A percentile compares a stretch with the other conserved stretches of the same genome.
phyloP scores from a whole-genome alignment of 148 eudicot genomes.

The Limonium bicolor region DNA sequence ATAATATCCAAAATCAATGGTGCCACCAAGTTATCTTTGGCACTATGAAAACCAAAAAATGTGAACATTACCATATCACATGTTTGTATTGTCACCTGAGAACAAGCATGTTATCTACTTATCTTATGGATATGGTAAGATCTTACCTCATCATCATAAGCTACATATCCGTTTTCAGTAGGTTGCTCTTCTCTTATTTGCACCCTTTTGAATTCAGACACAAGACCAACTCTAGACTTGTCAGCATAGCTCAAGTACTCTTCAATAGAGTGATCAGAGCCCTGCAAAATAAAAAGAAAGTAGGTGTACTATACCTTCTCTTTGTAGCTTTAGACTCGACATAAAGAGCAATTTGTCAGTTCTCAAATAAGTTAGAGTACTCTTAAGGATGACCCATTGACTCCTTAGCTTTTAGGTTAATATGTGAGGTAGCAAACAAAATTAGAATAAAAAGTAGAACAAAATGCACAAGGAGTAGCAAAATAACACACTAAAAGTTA shows the following conservation, averaged over 20 bases:
- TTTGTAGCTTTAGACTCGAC: slow-evolving; percentile 76
- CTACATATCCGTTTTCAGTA: slow-evolving; percentile 66
- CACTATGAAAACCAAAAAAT: no score
- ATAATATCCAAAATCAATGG: no score
- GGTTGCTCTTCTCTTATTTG: slow-evolving; percentile 62
- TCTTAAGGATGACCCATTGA: slow-evolving; percentile 89
- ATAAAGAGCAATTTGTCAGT: slow-evolving; percentile 87
- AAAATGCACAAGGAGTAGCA: no score
- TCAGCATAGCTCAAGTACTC: slow-evolving; percentile 59
- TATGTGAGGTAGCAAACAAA: slow-evolving; percentile 21
- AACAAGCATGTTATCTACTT: no score
- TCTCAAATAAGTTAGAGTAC: slow-evolving; percentile 89
- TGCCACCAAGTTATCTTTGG: no score
- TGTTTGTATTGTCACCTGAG: no score
- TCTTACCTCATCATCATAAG: slow-evolving; percentile 66
- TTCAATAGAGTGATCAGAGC: slow-evolving; percentile 55
- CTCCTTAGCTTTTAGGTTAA: slow-evolving; percentile 89
- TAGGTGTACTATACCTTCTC: slow-evolving; percentile 30
- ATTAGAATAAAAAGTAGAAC: background rate
- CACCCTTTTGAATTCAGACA: slow-evolving; percentile 72
- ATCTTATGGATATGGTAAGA: background rate
- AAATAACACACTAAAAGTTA: no score
- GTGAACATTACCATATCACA: no score
- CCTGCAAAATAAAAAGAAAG: slow-evolving; percentile 28
- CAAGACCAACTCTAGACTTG: slow-evolving; percentile 60